These are phyloP conservation scores for Ophiobolus disseminans DNA, from an alignment of 2,329 filamentous ascomycete genomes.

Conservation along the genomic window DNA sequence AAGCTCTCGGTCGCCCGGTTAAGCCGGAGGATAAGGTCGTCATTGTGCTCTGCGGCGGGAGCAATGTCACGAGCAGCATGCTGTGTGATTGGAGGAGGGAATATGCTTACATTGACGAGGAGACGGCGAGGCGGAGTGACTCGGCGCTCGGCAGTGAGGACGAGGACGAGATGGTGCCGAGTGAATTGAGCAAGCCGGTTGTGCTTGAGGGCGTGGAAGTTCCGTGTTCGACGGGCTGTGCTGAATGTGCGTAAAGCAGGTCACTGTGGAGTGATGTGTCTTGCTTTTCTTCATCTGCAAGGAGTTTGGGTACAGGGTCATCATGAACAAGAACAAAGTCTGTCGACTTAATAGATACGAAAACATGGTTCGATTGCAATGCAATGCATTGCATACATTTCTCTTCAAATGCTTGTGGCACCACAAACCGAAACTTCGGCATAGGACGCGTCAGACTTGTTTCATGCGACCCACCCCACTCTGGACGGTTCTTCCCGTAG, in stretches of 20 bases:
- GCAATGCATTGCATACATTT: too few relatives aligned
- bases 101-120: conserved; percentile 39
- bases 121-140: conserved; percentile 24
- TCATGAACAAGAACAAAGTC: too few relatives aligned
- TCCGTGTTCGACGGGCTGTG: conserved; percentile 1
- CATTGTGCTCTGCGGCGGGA: conserved; percentile 79
- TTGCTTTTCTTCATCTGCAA: not conserved
- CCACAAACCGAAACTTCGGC: too few relatives aligned
- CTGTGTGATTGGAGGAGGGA: conserved; percentile 57
- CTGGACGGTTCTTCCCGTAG: too few relatives aligned
- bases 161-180: conserved; percentile 20
- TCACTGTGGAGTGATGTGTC: not conserved
- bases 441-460: too few relatives aligned
- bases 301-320: too few relatives aligned
- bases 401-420: too few relatives aligned
- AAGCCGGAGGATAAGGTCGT: conserved; percentile 76
- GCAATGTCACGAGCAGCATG: conserved; percentile 60
- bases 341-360: too few relatives aligned
- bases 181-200: conserved; percentile 22
- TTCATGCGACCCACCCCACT: too few relatives aligned
- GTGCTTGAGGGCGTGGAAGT: conserved; percentile 24
- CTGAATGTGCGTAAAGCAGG: not conserved
- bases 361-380: too few relatives aligned
- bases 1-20: conserved; percentile 66
- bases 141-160: conserved; percentile 23